Percentiles rank a stretch among this genome's conserved stretches.
Evolutionary conservation across 1,139 yeast species (phyloP).

Genomic region (Candida sojae): DNA sequence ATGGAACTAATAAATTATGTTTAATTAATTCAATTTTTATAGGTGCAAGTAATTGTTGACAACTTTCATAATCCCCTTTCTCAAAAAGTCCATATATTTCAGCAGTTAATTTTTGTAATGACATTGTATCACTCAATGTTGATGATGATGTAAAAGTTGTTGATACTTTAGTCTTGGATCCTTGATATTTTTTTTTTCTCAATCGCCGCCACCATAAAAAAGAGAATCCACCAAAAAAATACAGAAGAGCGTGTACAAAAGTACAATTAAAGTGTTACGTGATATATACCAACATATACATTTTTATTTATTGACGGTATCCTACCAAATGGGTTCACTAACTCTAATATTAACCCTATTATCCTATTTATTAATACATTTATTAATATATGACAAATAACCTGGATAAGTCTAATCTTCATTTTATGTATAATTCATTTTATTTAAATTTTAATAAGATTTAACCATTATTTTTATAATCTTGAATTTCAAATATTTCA

Average conservation of each 20-base stretch:
- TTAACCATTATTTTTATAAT: constrained; percentile 5
- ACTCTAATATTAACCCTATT: too few relatives aligned
- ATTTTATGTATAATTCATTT: too few relatives aligned
- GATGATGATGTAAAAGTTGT: too few relatives aligned
- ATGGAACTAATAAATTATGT: constrained; percentile 77
- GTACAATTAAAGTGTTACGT: neutral
- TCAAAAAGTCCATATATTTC: constrained; percentile 69
- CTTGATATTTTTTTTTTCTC: neutral
- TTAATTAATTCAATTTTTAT: constrained; percentile 80
- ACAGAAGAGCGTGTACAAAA: neutral
- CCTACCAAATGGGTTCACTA: too few relatives aligned
- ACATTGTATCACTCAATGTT: constrained; percentile 24
- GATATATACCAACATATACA: neutral
- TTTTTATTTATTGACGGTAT: too few relatives aligned
- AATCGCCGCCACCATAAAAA: constrained; percentile 5
- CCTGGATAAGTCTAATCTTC: too few relatives aligned
- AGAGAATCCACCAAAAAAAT: neutral
- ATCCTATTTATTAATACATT: too few relatives aligned
- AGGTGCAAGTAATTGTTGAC: constrained; percentile 64
- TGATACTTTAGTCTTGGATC: neutral
- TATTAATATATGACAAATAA: too few relatives aligned
- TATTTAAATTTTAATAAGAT: too few relatives aligned
- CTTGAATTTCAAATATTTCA: constrained; percentile 1
- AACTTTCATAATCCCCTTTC: constrained; percentile 57
- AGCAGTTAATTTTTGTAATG: constrained; percentile 57